phyloP scores from a whole-genome alignment of 352 stramenopile species.

The Globisporangium parvum region DNA sequence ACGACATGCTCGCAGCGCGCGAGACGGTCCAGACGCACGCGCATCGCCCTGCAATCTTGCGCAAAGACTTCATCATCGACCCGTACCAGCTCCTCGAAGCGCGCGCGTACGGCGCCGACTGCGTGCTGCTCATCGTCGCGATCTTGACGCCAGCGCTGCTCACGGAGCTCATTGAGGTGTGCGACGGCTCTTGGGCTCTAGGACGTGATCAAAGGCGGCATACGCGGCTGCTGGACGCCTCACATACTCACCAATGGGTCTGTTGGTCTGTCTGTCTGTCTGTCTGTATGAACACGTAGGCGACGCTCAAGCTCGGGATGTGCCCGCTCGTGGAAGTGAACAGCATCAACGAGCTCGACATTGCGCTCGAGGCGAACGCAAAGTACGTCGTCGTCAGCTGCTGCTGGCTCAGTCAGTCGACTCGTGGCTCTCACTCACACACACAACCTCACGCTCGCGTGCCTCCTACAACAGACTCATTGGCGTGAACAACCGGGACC shows the following conservation, averaged over 20 bases:
- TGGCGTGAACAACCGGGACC: conserved; percentile 98
- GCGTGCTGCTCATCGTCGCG: conserved; percentile 96
- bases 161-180: conserved; percentile 52
- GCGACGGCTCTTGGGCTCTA: background rate
- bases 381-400: conserved; percentile 19
- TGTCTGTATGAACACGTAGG: conserved; percentile 22
- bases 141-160: conserved; percentile 69
- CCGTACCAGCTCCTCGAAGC: conserved; percentile 95
- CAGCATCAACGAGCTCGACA: conserved; percentile 91
- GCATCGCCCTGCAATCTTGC: conserved; percentile 65
- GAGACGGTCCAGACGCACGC: conserved; percentile 37
- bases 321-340: conserved; percentile 98
- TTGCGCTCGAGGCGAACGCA: conserved; percentile 89
- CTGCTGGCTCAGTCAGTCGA: background rate
- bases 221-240: background rate
- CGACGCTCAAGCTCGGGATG: conserved; percentile 90
- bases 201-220: background rate
- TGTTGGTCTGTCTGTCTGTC: too few species aligned
- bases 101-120: conserved; percentile 93
- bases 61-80: conserved; percentile 96
- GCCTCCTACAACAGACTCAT: conserved; percentile 66
- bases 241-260: too few species aligned
- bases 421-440: background rate
- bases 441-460: too few species aligned
- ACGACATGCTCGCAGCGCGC: conserved; percentile 67